These are phyloP conservation scores for Gracilaria gracilis DNA, from an alignment of 23 red algal species.

Conservation along the genomic window DNA sequence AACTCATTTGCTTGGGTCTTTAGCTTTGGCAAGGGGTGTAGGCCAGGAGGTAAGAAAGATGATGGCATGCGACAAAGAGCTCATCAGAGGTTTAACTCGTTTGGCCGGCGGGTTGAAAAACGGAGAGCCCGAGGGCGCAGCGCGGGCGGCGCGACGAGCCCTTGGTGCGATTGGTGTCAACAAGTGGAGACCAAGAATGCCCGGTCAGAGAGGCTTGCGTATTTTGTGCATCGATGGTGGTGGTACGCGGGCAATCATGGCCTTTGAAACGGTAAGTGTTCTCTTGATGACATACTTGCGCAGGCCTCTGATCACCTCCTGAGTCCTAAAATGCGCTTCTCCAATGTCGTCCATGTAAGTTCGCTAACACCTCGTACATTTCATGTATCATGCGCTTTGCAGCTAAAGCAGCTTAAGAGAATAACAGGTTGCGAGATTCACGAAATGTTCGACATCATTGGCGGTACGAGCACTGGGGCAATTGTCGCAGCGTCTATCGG, in stretches of 20 bases:
- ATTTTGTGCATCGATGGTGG: slow-evolving; percentile 96
- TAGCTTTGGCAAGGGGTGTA: slow-evolving; percentile 49
- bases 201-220: slow-evolving; percentile 89
- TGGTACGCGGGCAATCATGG: slow-evolving; percentile 92
- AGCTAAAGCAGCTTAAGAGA: slow-evolving; percentile 83
- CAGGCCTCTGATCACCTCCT: not conserved
- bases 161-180: slow-evolving; percentile 93
- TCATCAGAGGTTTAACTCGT: slow-evolving; percentile 74
- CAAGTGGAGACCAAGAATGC: slow-evolving; percentile 87
- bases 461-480: slow-evolving; percentile 93
- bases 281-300: not conserved
- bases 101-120: slow-evolving; percentile 79
- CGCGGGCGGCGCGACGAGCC: slow-evolving; percentile 76
- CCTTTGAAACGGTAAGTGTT: slow-evolving; percentile 86
- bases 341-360: not conserved
- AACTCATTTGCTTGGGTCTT: slow-evolving; percentile 76
- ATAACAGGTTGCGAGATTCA: slow-evolving; percentile 92
- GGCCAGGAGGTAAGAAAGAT: slow-evolving; percentile 47
- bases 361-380: not conserved
- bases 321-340: not conserved
- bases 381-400: not conserved
- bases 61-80: slow-evolving; percentile 53
- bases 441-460: slow-evolving; percentile 97
- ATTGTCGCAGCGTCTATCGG: slow-evolving; percentile 94
- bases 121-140: slow-evolving; percentile 82